Base-by-base conservation (phyloP, 805 yeast species). In the Ogataea paraovalis region DNA sequence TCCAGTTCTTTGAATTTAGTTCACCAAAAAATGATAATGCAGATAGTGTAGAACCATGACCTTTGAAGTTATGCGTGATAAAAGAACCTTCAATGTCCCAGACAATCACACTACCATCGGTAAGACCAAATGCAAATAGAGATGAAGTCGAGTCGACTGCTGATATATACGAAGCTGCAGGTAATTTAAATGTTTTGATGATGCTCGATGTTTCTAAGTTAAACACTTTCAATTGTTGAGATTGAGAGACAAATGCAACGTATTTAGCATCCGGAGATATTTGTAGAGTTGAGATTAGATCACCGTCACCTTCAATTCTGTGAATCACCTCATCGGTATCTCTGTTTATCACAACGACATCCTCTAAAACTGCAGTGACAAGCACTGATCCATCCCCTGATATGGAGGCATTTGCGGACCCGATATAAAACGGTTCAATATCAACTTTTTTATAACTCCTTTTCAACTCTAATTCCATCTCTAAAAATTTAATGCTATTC, bases 11-110 rank as follows among this genome's bases (percentile, higher is more conserved):
- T 2, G 83, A 72, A 54, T 87, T 85, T 39, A 80, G 69, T 51
- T 80, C 81, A 10, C 97, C 97, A 61, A 76, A 76, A 64, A 94
- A 89, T 1, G 61, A 51, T 46, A 92, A 65, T 3, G 94, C 80
- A 41, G 96, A 84, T 37, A 92, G 75, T 2, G 96, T 85, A 12
- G 94, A 83, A 19, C 96, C 96, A 64, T 94, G 99, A 1, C 99
- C 98, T 64, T 87, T 85, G 48, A 94, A 75, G 13, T 88, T 82
- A 66, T 94, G 99, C 0, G 99, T 94, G 3, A 85, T 79, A 54
- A 77, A 88, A 1, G 94, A 91, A 32, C 90, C 90, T 53, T 82
- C 91, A 33, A 94, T 76, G 65, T 94, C 99, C 85, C 96, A 90
- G 1, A 94, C 95, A 40, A 87, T 82, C 16, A 91, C 85, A 38